Conservation (phyloP, 306 rosid genomes). For the Luffa aegyptiaca region DNA sequence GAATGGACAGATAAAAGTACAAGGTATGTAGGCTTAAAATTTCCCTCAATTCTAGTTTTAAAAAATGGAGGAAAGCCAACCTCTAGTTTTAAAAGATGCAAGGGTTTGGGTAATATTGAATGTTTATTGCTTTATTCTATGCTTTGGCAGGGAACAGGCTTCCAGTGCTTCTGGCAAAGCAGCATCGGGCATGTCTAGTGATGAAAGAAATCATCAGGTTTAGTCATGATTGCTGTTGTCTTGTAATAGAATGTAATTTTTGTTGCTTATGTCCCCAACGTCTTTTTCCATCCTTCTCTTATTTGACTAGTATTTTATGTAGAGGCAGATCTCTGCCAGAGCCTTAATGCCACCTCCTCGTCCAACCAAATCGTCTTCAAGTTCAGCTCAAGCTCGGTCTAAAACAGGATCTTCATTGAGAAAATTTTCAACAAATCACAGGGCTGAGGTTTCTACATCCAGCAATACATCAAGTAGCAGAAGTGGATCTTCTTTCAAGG, state of each 20-base stretch:
- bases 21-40: constrained; percentile 30
- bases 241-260: background rate
- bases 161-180: constrained; percentile 98
- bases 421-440: constrained; percentile 42
- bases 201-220: constrained; percentile 93
- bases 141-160: constrained; percentile 80
- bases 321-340: constrained; percentile 90
- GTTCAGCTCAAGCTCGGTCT: constrained; percentile 24
- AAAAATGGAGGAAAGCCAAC: too few species aligned
- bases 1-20: constrained; percentile 98
- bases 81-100: background rate
- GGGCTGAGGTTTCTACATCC: constrained; percentile 45
- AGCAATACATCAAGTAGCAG: constrained; percentile 61
- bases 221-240: constrained; percentile 10
- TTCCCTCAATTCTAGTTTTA: background rate
- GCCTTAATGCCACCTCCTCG: constrained; percentile 97
- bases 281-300: background rate
- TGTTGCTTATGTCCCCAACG: background rate
- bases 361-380: constrained; percentile 38
- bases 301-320: constrained; percentile 22
- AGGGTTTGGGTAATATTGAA: background rate
- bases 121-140: background rate
- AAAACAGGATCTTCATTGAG: constrained; percentile 69
- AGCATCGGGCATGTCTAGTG: constrained; percentile 96
- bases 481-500: constrained; percentile 49